These are phyloP conservation scores for Pulveroboletus sp. DNA, from an alignment of 1,284 basidiomycete species.

Conservation along the genomic window DNA sequence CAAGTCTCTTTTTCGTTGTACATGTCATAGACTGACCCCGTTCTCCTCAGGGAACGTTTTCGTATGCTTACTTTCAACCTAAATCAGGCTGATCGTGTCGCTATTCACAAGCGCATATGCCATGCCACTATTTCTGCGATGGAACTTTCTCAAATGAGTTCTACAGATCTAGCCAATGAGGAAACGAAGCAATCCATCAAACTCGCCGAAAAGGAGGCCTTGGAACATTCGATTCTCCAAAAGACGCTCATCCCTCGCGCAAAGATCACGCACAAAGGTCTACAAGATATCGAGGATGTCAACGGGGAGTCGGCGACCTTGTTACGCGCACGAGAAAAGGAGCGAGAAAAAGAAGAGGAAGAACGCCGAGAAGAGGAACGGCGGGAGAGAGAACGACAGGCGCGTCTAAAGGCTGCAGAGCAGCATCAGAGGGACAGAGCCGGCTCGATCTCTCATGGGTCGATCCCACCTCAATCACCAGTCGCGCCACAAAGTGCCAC, in stretches of 20 bases:
- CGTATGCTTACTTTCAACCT: slow-evolving; percentile 82
- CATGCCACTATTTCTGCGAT: slow-evolving; percentile 62
- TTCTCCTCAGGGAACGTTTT: slow-evolving; percentile 68
- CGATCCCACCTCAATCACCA: slow-evolving; percentile 67
- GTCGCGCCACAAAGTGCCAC: slow-evolving; percentile 43
- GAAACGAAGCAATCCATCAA: slow-evolving; percentile 79
- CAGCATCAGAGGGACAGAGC: slow-evolving; percentile 48
- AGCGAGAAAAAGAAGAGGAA: slow-evolving; percentile 57
- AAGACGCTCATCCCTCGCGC: slow-evolving; percentile 71
- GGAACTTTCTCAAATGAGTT: slow-evolving; percentile 79
- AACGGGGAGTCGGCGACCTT: slow-evolving; percentile 53
- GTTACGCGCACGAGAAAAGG: slow-evolving; percentile 55
- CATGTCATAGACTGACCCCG: slow-evolving; percentile 7
- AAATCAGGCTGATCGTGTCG: slow-evolving; percentile 70
- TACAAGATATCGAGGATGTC: slow-evolving; percentile 81
- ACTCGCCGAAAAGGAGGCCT: slow-evolving; percentile 73
- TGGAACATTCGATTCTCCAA: slow-evolving; percentile 80
- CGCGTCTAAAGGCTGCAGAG: slow-evolving; percentile 51
- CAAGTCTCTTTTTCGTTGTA: slow-evolving; percentile 41
- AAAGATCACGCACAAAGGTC: slow-evolving; percentile 87
- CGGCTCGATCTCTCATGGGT: slow-evolving; percentile 44
- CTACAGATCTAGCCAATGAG: slow-evolving; percentile 82
- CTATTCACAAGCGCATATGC: slow-evolving; percentile 74
- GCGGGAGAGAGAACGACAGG: slow-evolving; percentile 62
- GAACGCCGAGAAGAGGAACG: slow-evolving; percentile 54